phyloP scores from a whole-genome alignment of 805 yeast species.

The Barnettozyma sp. region DNA sequence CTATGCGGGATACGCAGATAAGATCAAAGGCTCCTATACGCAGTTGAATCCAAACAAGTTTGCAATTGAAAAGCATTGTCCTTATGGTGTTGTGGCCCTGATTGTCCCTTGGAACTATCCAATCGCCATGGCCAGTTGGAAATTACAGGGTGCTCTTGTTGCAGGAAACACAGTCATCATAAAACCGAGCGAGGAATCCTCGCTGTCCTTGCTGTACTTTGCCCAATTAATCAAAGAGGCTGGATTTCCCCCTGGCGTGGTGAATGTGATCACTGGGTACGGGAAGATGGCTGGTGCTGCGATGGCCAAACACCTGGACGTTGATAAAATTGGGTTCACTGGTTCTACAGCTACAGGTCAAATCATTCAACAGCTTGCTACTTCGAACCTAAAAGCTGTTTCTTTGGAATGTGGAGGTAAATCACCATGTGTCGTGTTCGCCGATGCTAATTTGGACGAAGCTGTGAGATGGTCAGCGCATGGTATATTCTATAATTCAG shows the following conservation, averaged over 20 bases:
- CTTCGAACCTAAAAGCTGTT: conserved; percentile 53
- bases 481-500: conserved; percentile 59
- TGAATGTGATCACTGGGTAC: conserved; percentile 63
- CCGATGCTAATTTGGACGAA: conserved; percentile 57
- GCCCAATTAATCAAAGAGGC: conserved; percentile 58
- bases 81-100: conserved; percentile 76
- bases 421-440: conserved; percentile 56
- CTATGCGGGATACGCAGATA: conserved; percentile 70
- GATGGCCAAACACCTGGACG: conserved; percentile 51
- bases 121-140: conserved; percentile 73
- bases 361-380: conserved; percentile 54
- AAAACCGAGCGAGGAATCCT: conserved; percentile 73
- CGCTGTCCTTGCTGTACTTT: conserved; percentile 60
- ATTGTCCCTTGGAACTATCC: conserved; percentile 87
- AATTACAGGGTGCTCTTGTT: conserved; percentile 68
- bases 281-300: conserved; percentile 68
- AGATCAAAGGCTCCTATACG: conserved; percentile 53
- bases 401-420: conserved; percentile 72
- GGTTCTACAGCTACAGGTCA: conserved; percentile 66
- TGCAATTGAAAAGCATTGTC: conserved; percentile 62
- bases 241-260: conserved; percentile 74
- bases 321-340: conserved; percentile 57
- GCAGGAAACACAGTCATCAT: conserved; percentile 69
- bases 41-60: conserved; percentile 63
- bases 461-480: conserved; percentile 63